Base-by-base conservation (phyloP, 257 asterid species). In the Anisodus tanguticus region DNA sequence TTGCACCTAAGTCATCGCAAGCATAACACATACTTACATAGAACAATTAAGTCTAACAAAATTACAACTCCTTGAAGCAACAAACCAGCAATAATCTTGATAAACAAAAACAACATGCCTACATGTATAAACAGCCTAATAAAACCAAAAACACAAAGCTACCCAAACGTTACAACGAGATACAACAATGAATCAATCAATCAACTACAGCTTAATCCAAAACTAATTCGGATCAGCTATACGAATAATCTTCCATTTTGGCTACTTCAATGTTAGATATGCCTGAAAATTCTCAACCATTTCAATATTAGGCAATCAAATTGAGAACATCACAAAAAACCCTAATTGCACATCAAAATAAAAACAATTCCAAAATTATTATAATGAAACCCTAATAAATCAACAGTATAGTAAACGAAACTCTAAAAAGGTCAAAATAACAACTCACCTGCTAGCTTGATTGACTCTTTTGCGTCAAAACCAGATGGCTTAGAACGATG, bases 381-480 rank as follows among this genome's bases (percentile, higher is more conserved):
- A 37, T 8, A 7, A 86, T 62, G 68, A 63, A 87, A 77, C 66
- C 88, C 88, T 66, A 70, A 51, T 66, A 39, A 77, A 71, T 31
- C 58, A 62, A 53, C 84, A 51, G 41, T 63, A 63, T 1, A 64
- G 17, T 41, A 64, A 43, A 83, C 41, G 31, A 82, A n/a, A n/a
- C 26, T 39, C 45, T 59, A 60, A 26, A 43, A n/a, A 84, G 79
- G 7, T 55, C 26, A 79, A 53, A 43, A 17, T n/a, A 55, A 43
- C n/a, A 64, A 80, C 69, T 26, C 88, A 95, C 98, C 95, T 39
- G 86, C 74, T 77, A 74, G 91, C 89, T 92, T 91, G 90, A 93
- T 81, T 11, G 85, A 87, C 9, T 87, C 89, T 64, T 85, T 81
- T 45, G 94, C 98, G 83, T 95, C 98, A 83, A 89, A 95, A 54